Evolutionary conservation across 78 protist genomes (phyloP), one percentile per base, ranked within the genome.

Genomic region (Dictyostelium intermedium): DNA sequence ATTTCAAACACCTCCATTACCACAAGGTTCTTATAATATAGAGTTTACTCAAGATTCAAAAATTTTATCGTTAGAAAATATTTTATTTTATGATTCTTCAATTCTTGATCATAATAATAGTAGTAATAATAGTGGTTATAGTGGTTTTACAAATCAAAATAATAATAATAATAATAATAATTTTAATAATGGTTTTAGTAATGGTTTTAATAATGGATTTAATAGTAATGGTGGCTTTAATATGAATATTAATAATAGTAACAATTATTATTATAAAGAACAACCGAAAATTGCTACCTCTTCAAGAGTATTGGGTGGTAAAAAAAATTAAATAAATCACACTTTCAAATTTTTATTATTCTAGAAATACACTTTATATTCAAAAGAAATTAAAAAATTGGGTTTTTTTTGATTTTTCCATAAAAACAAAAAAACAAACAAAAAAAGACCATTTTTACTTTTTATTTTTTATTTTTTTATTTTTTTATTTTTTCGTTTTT

Each of bases 1-100:
- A 35, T 89, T 89, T 47, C 11, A 25, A 8, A 50, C 94, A 50
- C 94, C 94, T 30, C 94, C 87, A 16, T 30, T 70, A 2, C 43
- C 70, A n/a, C 66, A 89, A 35, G 94, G 94, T 9, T 34, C 60
- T 32, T 76, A 80, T 47, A 39, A 76, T 20, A 63, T 89, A 10
- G 87, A 81, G 6, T 50, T 78, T 20, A 39, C 27, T 23, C 83
- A 69, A 45, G 50, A 69, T 10, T 45, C 70, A 50, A 78, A 80
- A 20, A 8, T 37, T 45, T 41, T 89, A 45, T 66, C 69, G 2
- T 14, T 89, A n/a, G 86, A 84, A 43, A 89, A 81, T 70, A 56
- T 89, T 30, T 16, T 89, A 16, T 43, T 50, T 61, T 89, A 89
- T n/a, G 81, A 89, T 35, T 63, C 74, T 4, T 34, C 60, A 23